Evolutionary conservation across 176 grass and related monocot genomes (phyloP), one percentile per base, ranked within the genome.

Genomic region (Hyparrhenia diplandra): DNA sequence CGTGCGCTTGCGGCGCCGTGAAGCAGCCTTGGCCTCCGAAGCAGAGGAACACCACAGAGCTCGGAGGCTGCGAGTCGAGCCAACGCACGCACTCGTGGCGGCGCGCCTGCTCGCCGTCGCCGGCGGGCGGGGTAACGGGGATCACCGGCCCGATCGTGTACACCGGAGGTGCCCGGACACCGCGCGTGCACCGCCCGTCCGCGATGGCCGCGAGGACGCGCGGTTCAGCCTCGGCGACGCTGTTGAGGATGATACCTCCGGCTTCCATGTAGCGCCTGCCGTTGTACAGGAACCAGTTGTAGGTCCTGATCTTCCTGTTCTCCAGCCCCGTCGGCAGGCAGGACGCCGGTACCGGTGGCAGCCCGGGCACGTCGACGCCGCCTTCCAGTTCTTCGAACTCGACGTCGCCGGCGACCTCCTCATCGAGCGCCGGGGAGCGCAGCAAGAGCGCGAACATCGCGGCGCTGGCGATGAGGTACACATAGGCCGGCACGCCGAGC

Each of bases 231-330:
- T n/a, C 52, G 52, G 52, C 52, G 2, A 55, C 7, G 52, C 20
- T n/a, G 52, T 55, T 55, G 52, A 55, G 20, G 52, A 55, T 8
- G 52, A 55, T 55, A 2, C 52, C 52, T 23, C 16, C 52, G 20
- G 52, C 52, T 55, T 55, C 52, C 52, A 55, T 55, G 20, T 55
- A 55, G 52, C 52, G 52, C 52, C 52, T 62, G 16, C 86, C 76
- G 35, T 63, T 76, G 76, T 80, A 65, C 27, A 78, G 9, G 36
- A 86, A 87, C 83, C 88, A 89, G 1, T 0, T 2, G 71, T 92
- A 89, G 2, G 27, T 52, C 3, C 31, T 6, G 66, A 73, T 62
- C 55, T 89, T 87, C 42, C 42, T 34, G 83, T 89, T 76, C 81
- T 85, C 67, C 28, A 93, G 42, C 5, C 67, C 43, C 0, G 73